Evolutionary conservation across 2,329 filamentous ascomycete genomes (phyloP), one percentile per base, ranked within the genome.

Genomic region (Rhynchosporium graminicola): DNA sequence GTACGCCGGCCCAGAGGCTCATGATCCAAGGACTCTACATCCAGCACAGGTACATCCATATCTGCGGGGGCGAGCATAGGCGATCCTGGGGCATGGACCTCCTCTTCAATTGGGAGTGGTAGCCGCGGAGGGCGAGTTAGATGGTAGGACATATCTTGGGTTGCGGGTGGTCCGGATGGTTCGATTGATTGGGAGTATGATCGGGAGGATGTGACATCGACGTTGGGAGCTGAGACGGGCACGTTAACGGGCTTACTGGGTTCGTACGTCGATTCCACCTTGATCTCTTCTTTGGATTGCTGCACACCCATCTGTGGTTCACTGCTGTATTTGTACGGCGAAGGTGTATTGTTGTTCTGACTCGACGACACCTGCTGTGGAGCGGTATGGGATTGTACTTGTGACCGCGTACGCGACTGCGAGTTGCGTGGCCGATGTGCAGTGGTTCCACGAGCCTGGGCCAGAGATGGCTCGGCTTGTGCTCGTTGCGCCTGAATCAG

Each of bases 21-120:
- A 15, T 84, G 80, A 5, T 82, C 83, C 64, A 87, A 74, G 2
- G 76, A 76, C 64, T 79, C 81, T 62, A 72, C 64, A 54, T 74
- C 71, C 28, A 71, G 59, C 12, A 69, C 57, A 10, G 73, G 70
- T 38, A 66, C 67, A 43, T 71, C 68, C 13, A 69, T 75, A 74
- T 91, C 88, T 33, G 87, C 82, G 1, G 92, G 84, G 6, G 89
- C 86, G 65, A 94, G 85, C 67, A 97, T 94, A 59, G 94, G 94
- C 50, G 93, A 97, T 31, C 93, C 93, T 1, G 94, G 94, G 0
- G 90, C 92, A 70, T 95, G 88, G 13, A 90, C 84, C 74, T 96
- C 92, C 79, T 97, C 91, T 71, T 96, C 92, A 71, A 98, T 97
- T 60, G 94, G 93, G 63, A 98, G 84, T 63, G 94, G 94, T 71